Base-by-base conservation (phyloP, 2,329 filamentous ascomycete species). In the Scedosporium minutisporum region DNA sequence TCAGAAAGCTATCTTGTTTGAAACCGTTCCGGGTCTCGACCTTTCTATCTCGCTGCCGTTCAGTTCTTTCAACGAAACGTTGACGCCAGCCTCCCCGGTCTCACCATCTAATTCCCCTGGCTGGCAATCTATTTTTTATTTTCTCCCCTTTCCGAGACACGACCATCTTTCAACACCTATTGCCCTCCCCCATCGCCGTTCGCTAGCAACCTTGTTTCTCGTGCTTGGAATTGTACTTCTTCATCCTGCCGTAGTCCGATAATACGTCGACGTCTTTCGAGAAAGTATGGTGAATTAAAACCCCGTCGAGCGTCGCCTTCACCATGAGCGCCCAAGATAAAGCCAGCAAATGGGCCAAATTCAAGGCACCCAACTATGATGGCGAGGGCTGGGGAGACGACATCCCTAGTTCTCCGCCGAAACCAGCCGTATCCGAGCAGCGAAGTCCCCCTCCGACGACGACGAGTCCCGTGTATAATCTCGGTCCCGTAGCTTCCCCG, bases 331-430 rank as follows among this genome's bases (percentile, higher is more conserved):
- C 97, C 58, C 93, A 90, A 75, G 84, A 87, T 63, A 96, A 96
- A 77, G 97, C 93, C 62, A 90, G 88, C 76, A 96, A 96, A 83
- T 97, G 93, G 93, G 88, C 93, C 44, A 89, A 96, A 70, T 93
- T 93, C 42, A 93, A 93, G 74, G 82, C 86, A 64, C 87, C 89
- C 68, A 90, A 86, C 71, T 97, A 97, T 71, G 93, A 93, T 69
- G 93, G 93, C 66, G 92, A 96, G 69, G 93, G 96, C 71, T 97
- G 93, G 93, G 93, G 91, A 42, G 88, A 81, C 63, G 86, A 88
- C 42, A 55, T 55, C 23, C 51, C 51, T 23, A 55, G 23, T 25
- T 55, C 51, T 33, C 59, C 59, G 12, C 23, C 58, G 3, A 60
- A 25, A 55, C 18, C 51, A 18, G 51, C 51, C 51, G 18, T 23